Base-by-base conservation (phyloP, 2,329 filamentous ascomycete genomes). In the Akanthomyces uredinophilus region DNA sequence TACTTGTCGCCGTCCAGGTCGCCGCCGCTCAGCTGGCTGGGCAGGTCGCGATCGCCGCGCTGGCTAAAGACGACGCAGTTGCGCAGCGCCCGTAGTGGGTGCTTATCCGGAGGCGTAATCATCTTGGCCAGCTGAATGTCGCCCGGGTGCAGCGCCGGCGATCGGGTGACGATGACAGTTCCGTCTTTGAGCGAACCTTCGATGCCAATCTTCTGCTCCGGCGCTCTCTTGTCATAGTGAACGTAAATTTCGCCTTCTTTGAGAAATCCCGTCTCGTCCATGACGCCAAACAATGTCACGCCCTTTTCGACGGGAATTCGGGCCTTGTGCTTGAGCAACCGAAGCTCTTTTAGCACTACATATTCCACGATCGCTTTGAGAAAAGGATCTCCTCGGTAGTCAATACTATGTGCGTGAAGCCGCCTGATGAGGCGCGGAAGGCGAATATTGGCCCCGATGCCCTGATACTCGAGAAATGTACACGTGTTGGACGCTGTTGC, bases 1-100 rank as follows among this genome's bases (percentile, higher is more conserved):
- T 90, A 96, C 0, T 91, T 75, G 70, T 96, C 92, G 0, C 92
- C 92, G 66, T 95, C 91, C 0, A 96, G 80, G 71, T 96, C 92
- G 0, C 92, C 92, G 1, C 92, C 92, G 59, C 88, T 89, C 0
- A 96, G 78, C 72, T 88, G 83, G 64, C 90, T 94, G 0, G 91
- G 91, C 0, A 96, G 76, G 69, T 96, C 92, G 18, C 92, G 84
- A 0, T 67, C 29, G 0, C 92, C 92, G 47, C 83, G 79, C 62
- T 87, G 84, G 63, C 88, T 92, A 70, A 96, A 96, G 1, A 90
- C 85, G 18, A 96, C 81, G 64, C 91, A 93, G 68, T 96, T 96
- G 2, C 79, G 76, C 1, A 93, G 78, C 0, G 78, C 70, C 1
- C 75, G 75, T 1, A 96, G 78, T 0, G 89, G 84, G 18, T 89